Conservation (phyloP, 306 rosid genomes). For the Dryas octopetala region DNA sequence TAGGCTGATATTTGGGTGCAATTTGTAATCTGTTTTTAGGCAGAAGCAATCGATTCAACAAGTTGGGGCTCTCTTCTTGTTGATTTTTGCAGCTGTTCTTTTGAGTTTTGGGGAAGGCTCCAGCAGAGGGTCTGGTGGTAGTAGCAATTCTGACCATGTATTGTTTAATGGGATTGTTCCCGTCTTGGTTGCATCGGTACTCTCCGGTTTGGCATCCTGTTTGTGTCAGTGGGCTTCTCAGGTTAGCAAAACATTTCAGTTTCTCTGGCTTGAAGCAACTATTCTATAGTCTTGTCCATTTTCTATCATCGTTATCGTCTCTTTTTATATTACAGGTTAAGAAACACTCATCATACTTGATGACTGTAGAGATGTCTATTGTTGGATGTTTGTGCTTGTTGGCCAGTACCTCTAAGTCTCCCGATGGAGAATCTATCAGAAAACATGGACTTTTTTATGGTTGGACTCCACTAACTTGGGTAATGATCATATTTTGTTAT, state of each 20-base stretch:
- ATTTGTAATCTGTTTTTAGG: slow-evolving; percentile 39
- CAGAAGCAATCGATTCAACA: slow-evolving; percentile 93
- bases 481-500: slow-evolving; percentile 31
- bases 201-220: slow-evolving; percentile 93
- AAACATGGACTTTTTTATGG: slow-evolving; percentile 74
- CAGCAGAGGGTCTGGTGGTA: slow-evolving; percentile 49
- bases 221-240: slow-evolving; percentile 99
- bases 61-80: slow-evolving; percentile 84
- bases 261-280: slow-evolving; percentile 12
- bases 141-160: slow-evolving; percentile 61
- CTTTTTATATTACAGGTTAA: slow-evolving; percentile 67
- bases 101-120: slow-evolving; percentile 94
- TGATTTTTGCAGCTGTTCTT: slow-evolving; percentile 88
- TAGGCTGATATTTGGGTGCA: slow-evolving; percentile 10
- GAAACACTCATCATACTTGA: slow-evolving; percentile 91
- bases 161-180: slow-evolving; percentile 87
- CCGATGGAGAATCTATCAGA: slow-evolving; percentile 86
- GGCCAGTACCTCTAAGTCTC: slow-evolving; percentile 76
- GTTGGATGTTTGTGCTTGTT: slow-evolving; percentile 85
- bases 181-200: slow-evolving; percentile 84
- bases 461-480: slow-evolving; percentile 85
- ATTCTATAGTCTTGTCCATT: slow-evolving; percentile 5
- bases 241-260: slow-evolving; percentile 49
- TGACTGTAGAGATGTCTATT: slow-evolving; percentile 94
- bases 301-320: slow-evolving; percentile 16